A percentile compares a stretch with the other conserved stretches of the same genome.
Conservation (phyloP, 1,284 basidiomycete genomes). For the Fomitopsis betulina region DNA sequence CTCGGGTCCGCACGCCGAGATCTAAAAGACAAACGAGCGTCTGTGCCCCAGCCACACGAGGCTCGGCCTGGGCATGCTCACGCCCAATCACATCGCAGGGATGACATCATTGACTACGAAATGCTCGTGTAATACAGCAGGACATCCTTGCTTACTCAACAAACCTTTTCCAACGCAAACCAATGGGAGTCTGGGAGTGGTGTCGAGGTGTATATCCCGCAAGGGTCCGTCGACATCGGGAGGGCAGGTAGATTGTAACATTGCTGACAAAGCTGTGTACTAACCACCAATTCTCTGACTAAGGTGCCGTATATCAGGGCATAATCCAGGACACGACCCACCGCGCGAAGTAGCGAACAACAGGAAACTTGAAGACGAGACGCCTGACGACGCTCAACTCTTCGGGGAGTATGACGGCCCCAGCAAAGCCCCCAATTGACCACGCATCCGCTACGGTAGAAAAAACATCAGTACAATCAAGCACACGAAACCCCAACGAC, state of each 20-base stretch:
- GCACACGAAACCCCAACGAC: not conserved
- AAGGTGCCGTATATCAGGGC: too few relatives aligned
- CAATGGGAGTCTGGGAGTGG: too few relatives aligned
- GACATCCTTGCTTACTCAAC: too few relatives aligned
- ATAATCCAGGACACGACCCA: not conserved
- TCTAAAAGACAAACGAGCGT: not conserved
- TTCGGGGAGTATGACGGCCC: constrained; percentile 55
- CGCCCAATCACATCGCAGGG: not conserved
- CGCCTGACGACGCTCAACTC: constrained; percentile 41
- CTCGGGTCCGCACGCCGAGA: not conserved
- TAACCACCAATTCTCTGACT: too few relatives aligned
- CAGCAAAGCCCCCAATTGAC: constrained; percentile 59
- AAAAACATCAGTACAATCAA: not conserved
- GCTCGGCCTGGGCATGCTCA: not conserved
- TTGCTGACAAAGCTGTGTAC: too few relatives aligned
- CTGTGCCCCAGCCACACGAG: not conserved
- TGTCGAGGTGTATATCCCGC: too few relatives aligned
- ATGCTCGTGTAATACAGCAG: not conserved
- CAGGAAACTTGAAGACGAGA: constrained; percentile 6
- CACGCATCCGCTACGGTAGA: constrained; percentile 52
- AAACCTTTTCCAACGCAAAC: too few relatives aligned
- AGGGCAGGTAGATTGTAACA: too few relatives aligned
- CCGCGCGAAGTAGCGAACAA: not conserved
- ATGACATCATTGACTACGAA: not conserved
- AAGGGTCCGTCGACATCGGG: too few relatives aligned